Conservation (phyloP, 1,284 basidiomycete species). For the Rhodotorula sp. region DNA sequence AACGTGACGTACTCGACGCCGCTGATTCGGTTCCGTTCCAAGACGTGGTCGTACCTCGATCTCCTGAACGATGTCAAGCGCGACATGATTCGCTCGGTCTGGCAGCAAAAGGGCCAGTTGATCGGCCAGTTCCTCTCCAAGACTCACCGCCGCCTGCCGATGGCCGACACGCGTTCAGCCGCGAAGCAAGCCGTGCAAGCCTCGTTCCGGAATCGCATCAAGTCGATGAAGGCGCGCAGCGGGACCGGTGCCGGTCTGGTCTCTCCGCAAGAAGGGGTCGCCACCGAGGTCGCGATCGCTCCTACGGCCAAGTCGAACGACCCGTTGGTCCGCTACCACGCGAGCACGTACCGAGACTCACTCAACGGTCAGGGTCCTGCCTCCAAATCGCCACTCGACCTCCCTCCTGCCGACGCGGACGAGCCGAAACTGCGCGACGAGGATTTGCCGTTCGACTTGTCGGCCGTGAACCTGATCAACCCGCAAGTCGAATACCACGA, state of each 20-base stretch:
- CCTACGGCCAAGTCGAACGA: neutral
- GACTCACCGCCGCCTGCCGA: constrained; percentile 27
- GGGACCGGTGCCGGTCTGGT: neutral
- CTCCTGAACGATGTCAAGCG: constrained; percentile 75
- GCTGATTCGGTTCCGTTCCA: constrained; percentile 72
- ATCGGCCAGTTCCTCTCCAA: constrained; percentile 22
- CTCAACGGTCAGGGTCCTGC: neutral
- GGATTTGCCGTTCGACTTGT: constrained; percentile 11
- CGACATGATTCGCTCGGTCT: constrained; percentile 50
- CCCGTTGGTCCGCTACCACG: neutral
- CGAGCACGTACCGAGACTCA: no score
- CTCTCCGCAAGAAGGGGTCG: neutral
- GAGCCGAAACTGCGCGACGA: neutral
- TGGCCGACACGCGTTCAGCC: constrained; percentile 24
- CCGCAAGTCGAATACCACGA: neutral
- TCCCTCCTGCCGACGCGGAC: neutral
- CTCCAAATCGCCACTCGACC: no score
- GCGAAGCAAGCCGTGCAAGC: constrained; percentile 18
- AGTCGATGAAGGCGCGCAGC: constrained; percentile 8
- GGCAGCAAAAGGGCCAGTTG: constrained; percentile 50
- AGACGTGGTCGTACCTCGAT: constrained; percentile 83
- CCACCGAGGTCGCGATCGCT: neutral
- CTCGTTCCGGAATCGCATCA: constrained; percentile 10
- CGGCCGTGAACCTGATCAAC: constrained; percentile 6
- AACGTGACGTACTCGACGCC: constrained; percentile 57